These are phyloP conservation scores for Bryoglossum gracile DNA, from an alignment of 495 filamentous ascomycete genomes.

Conservation along the genomic window DNA sequence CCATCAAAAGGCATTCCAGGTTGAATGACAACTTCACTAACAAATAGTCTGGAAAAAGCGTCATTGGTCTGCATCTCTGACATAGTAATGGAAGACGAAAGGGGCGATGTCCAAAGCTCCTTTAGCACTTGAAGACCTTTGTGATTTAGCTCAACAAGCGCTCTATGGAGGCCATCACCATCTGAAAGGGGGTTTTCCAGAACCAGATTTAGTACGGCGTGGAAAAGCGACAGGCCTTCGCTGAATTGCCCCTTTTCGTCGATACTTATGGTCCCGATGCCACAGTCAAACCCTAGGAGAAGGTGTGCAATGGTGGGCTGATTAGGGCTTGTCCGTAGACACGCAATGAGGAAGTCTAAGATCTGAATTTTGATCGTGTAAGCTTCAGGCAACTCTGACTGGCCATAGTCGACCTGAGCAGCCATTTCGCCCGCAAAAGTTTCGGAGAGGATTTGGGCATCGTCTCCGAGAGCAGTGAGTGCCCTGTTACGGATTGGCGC, in stretches of 20 bases:
- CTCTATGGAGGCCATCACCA: constrained; percentile 53
- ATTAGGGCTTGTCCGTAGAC: constrained; percentile 60
- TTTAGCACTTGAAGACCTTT: constrained; percentile 70
- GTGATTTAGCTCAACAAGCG: constrained; percentile 64
- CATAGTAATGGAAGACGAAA: constrained; percentile 68
- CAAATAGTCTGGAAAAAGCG: constrained; percentile 63
- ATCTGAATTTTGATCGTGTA: constrained; percentile 73
- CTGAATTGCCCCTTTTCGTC: constrained; percentile 57
- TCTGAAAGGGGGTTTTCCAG: constrained; percentile 56
- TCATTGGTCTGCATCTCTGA: constrained; percentile 68
- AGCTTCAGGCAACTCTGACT: constrained; percentile 52
- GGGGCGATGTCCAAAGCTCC: constrained; percentile 72
- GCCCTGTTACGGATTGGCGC: constrained; percentile 64
- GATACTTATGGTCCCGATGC: constrained; percentile 56
- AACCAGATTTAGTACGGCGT: constrained; percentile 62
- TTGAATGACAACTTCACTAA: constrained; percentile 55
- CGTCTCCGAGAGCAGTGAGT: constrained; percentile 67
- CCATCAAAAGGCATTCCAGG: constrained; percentile 64
- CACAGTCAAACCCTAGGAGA: constrained; percentile 78
- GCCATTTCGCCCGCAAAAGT: constrained; percentile 60
- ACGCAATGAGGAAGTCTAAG: constrained; percentile 73
- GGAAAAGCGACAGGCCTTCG: constrained; percentile 66
- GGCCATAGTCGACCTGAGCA: constrained; percentile 53
- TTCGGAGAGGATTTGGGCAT: constrained; percentile 60
- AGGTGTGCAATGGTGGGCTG: constrained; percentile 81